Evolutionary conservation across 306 rosid species (phyloP), one percentile per base, ranked within the genome.

Genomic region (Crotalaria pallida): DNA sequence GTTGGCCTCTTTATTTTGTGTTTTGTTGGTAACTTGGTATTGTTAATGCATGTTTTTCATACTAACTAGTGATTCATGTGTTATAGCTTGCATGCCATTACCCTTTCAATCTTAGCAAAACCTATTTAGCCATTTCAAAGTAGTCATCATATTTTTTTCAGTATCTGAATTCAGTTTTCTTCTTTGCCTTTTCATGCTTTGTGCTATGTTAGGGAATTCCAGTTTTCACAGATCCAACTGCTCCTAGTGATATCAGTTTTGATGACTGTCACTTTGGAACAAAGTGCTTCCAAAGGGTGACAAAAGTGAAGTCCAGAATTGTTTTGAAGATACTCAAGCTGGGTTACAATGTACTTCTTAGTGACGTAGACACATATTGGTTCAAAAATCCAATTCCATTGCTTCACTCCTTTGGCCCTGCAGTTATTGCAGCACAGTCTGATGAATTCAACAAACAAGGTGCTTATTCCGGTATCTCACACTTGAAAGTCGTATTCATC

Each of bases 261-360:
- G 77, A 88, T 62, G 87, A 86, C 17, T 94, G 98, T 83, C 98
- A 90, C 86, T 94, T 94, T 9, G 98, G 98, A 67, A 88, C 96
- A 57, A 74, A 83, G 78, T 90, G 98, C 80, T 94, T 94, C 78
- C 98, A 85, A 75, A 90, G 85, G 88, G 98, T 94, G 83, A 94
- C 97, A 29, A 90, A 94, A 81, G 97, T 94, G 77, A 90, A 90
- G 84, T 94, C 98, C 51, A 87, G 91, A 81, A 72, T 81, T 74
- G 97, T 94, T 77, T 69, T 94, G 65, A 83, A 80, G 79, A 94
- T 91, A 72, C 85, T 88, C 72, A 86, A 83, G 86, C 80, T 91
- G 29, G 99, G 95, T 29, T 94, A 88, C 87, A 94, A 84, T 56
- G 96, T 91, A 67, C 89, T 94, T 74, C 96, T 94, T 24, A 94